Evolutionary conservation across 768 basidiomycete species (phyloP).

Genomic region (Pleurotus tuoliensis): DNA sequence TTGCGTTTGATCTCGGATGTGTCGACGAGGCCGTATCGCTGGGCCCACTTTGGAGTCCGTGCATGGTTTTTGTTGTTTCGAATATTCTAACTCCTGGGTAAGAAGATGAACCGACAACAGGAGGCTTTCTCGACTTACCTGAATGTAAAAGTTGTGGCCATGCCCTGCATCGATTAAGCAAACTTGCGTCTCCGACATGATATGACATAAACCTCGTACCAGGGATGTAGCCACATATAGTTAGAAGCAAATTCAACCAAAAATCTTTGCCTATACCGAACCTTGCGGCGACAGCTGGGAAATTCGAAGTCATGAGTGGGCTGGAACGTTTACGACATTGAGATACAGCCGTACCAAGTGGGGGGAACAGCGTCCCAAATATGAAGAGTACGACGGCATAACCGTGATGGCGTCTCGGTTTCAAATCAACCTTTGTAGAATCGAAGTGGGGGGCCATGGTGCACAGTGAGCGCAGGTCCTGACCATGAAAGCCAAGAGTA

Average conservation of each 20-base stretch:
- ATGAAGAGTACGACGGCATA: constrained; percentile 81
- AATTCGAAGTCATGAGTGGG: background rate
- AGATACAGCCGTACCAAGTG: constrained; percentile 59
- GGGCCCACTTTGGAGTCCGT: constrained; percentile 95
- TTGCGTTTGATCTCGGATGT: constrained; percentile 74
- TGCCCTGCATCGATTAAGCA: constrained; percentile 51
- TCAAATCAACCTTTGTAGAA: constrained; percentile 53
- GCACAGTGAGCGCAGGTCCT: background rate
- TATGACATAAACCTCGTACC: constrained; percentile 5
- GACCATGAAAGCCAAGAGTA: background rate
- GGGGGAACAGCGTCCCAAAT: constrained; percentile 86
- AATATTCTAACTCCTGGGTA: constrained; percentile 59
- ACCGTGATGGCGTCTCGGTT: constrained; percentile 75
- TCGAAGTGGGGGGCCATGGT: constrained; percentile 25
- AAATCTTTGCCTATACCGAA: constrained; percentile 92
- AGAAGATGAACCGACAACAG: background rate
- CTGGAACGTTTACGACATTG: too few species aligned
- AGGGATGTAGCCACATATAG: constrained; percentile 89
- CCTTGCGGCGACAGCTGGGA: constrained; percentile 82
- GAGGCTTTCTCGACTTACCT: constrained; percentile 38
- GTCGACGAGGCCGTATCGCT: constrained; percentile 87
- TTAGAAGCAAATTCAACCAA: constrained; percentile 84
- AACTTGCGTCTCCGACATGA: constrained; percentile 1
- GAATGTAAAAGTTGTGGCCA: constrained; percentile 90
- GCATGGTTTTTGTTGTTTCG: constrained; percentile 91